Evolutionary conservation across 2,329 filamentous ascomycete genomes (phyloP).

Genomic region (Colletotrichum neosansevieriae): DNA sequence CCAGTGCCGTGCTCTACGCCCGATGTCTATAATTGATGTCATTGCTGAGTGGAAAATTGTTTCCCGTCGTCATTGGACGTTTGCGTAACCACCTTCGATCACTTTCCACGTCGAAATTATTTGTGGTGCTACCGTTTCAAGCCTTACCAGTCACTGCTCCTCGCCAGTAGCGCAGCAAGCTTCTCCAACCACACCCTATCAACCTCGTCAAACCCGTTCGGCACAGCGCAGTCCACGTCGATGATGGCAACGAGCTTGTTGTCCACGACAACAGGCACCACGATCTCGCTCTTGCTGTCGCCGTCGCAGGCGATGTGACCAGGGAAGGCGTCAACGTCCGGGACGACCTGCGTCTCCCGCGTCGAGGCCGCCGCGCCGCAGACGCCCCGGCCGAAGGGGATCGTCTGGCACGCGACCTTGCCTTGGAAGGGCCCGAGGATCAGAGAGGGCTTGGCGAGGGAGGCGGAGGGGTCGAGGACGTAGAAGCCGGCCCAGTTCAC

Average conservation of each 20-base stretch:
- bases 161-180: slow-evolving; percentile 70
- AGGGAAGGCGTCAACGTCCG: slow-evolving; percentile 79
- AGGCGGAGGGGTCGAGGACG: slow-evolving; percentile 66
- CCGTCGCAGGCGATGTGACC: slow-evolving; percentile 87
- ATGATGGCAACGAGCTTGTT: slow-evolving; percentile 77
- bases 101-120: too few relatives aligned
- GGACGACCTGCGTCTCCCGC: slow-evolving; percentile 72
- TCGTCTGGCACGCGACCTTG: slow-evolving; percentile 83
- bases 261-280: slow-evolving; percentile 74
- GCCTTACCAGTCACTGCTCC: slow-evolving; percentile 73
- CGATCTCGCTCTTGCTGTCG: slow-evolving; percentile 82
- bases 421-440: slow-evolving; percentile 86
- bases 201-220: slow-evolving; percentile 75
- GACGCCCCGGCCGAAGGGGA: slow-evolving; percentile 79
- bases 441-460: slow-evolving; percentile 60
- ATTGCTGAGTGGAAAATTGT: neutral
- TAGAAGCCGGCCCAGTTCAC: slow-evolving; percentile 90
- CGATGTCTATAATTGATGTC: neutral
- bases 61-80: too few relatives aligned
- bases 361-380: slow-evolving; percentile 77
- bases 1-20: neutral
- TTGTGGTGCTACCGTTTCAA: too few relatives aligned
- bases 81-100: too few relatives aligned
- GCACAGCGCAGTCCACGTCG: slow-evolving; percentile 80
- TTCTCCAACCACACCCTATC: slow-evolving; percentile 76